Evolutionary conservation across 164 flowering plant genomes (phyloP), one percentile per base, ranked within the genome.

Genomic region (Platanus orientalis): DNA sequence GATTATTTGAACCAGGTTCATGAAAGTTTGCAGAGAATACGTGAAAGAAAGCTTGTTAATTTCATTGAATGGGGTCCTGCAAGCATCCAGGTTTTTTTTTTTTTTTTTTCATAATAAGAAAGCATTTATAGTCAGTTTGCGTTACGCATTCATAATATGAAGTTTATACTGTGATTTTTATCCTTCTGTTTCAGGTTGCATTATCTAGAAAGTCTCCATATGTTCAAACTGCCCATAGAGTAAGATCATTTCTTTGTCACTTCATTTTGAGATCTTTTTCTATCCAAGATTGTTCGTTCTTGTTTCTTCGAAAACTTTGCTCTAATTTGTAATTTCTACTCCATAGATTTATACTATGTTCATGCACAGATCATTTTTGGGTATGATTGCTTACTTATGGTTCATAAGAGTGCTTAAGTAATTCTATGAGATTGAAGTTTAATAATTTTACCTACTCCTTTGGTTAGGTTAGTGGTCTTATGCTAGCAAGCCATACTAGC

Each of bases 31-130:
- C 99, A 95, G 78, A 86, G 99, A 76, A 95, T 95, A 53, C 94
- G 97, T 39, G 99, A 95, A 82, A 90, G 99, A 66, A 95, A 92
- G 83, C 99, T 92, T 69, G 99, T 95, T 60, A 90, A 92, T 76
- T 95, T 95, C 73, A 95, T 92, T 73, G 99, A 95, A 51, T 95
- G 99, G 97, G 99, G 99, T 27, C 99, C 98, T 76, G 98, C 99
- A 50, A 95, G 99, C 80, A 95, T 92, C 67, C 99, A 95, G 96
- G 99, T 84, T 21, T 73, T 62, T 44, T n/a, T n/a, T n/a, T n/a
- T n/a, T n/a, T n/a, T n/a, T 48, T 24, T 42, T 48, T 56, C 27
- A n/a, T 25, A 19, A 7, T 27, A 21, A 48, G 57, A 28, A 57
- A 57, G 53, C 34, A 42, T 66, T 26, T 39, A 9, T 44, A 42